phyloP scores from a whole-genome alignment of 2,329 filamentous ascomycete genomes.

The Stachybotrys chartarum region DNA sequence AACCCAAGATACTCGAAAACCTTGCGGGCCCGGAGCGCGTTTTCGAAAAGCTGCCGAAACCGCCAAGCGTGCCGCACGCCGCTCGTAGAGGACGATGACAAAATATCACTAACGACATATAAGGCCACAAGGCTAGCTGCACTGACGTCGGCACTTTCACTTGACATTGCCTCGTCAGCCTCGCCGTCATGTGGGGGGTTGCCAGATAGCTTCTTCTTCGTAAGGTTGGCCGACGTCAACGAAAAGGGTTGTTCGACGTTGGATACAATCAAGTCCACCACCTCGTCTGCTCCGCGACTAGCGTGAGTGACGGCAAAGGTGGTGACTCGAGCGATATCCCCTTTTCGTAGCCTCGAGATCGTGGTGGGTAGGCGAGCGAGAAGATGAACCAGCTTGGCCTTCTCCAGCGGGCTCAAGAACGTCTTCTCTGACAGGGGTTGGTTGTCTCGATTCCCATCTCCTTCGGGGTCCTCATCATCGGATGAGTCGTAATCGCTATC shows the following conservation, averaged over 20 bases:
- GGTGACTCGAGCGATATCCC: constrained; percentile 79
- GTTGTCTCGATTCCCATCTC: constrained; percentile 46
- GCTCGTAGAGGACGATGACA: constrained; percentile 69
- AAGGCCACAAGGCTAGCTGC: constrained; percentile 71
- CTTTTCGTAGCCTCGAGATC: constrained; percentile 67
- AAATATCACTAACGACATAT: constrained; percentile 70
- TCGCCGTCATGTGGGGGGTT: constrained; percentile 2
- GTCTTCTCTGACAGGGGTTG: constrained; percentile 42
- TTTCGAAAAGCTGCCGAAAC: constrained; percentile 74
- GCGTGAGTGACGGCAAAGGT: constrained; percentile 86
- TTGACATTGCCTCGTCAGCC: constrained; percentile 30
- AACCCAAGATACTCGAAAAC: constrained; percentile 71
- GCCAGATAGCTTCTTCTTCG: constrained; percentile 17
- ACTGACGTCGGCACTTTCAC: constrained; percentile 53
- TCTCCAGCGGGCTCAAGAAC: constrained; percentile 76
- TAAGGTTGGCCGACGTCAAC: constrained; percentile 52
- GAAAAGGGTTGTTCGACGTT: constrained; percentile 76
- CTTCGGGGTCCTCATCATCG: constrained; percentile 69
- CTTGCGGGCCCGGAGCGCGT: constrained; percentile 57
- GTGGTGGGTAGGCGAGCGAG: constrained; percentile 75
- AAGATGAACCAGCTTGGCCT: constrained; percentile 76
- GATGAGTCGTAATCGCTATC: constrained; percentile 82
- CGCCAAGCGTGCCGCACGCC: constrained; percentile 81
- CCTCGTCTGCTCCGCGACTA: constrained; percentile 77
- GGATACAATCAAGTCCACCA: constrained; percentile 78